Conservation (phyloP, 2,329 filamentous ascomycete genomes). For the Scleromitrula shiraiana region DNA sequence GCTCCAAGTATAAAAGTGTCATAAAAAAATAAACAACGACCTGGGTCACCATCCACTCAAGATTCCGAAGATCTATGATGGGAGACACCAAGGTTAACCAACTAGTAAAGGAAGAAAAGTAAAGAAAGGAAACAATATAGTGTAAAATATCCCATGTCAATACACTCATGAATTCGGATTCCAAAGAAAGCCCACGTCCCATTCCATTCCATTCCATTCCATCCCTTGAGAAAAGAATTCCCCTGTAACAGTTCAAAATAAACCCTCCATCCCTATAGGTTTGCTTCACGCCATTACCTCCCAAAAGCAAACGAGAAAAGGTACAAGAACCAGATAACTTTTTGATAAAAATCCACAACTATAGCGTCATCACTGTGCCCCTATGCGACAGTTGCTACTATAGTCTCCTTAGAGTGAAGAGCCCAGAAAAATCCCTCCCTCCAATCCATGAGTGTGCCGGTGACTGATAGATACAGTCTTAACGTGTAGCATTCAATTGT, state of each 20-base stretch:
- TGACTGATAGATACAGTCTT: conserved; percentile 19
- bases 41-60: conserved; percentile 4
- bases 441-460: conserved; percentile 30
- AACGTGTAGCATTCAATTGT: conserved; percentile 13
- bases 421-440: conserved; percentile 23
- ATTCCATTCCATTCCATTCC: no score
- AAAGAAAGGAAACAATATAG: conserved; percentile 7
- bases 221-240: no score
- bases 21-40: neutral
- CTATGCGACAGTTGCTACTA: conserved; percentile 24
- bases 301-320: conserved; percentile 8
- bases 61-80: neutral
- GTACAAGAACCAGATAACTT: conserved; percentile 14
- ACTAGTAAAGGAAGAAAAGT: neutral
- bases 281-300: neutral
- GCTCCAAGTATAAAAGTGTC: neutral
- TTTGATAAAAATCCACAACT: conserved; percentile 18
- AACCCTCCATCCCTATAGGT: no score
- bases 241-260: no score
- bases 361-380: conserved; percentile 25
- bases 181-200: no score
- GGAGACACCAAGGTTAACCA: neutral
- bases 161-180: no score
- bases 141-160: no score
- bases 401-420: conserved; percentile 23